Evolutionary conservation across 2,329 filamentous ascomycete species (phyloP).

Genomic region (Talaromyces marneffei): DNA sequence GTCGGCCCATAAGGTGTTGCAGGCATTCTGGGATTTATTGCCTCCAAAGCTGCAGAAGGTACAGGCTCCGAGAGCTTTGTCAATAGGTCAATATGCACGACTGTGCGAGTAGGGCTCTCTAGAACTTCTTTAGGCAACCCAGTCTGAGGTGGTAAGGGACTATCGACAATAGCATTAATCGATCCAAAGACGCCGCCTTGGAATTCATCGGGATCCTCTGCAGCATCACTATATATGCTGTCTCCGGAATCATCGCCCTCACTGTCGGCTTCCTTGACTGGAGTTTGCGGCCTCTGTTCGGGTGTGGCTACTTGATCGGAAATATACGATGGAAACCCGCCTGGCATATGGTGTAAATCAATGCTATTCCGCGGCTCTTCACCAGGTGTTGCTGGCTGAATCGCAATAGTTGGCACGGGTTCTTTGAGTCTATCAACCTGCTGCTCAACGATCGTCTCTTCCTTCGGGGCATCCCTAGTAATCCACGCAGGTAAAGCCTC

Average conservation of each 20-base stretch:
- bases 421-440: conserved; percentile 6
- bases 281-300: background rate
- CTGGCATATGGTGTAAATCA: conserved; percentile 41
- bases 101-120: conserved; percentile 16
- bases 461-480: background rate
- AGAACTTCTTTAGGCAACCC: conserved; percentile 11
- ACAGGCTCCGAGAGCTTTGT: background rate
- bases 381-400: conserved; percentile 46
- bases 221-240: conserved; percentile 45
- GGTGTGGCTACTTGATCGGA: conserved; percentile 21
- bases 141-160: conserved; percentile 19
- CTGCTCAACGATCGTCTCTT: background rate
- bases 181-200: conserved; percentile 45
- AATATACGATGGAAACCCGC: conserved; percentile 51
- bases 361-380: conserved; percentile 27
- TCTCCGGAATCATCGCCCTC: conserved; percentile 35
- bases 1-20: background rate
- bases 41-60: conserved; percentile 6
- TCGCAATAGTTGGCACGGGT: conserved; percentile 39
- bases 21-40: background rate
- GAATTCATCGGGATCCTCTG: conserved; percentile 31
- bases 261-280: conserved; percentile 4
- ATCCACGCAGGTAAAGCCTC: background rate
- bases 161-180: conserved; percentile 45
- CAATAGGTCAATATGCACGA: background rate